These are phyloP conservation scores for Dioszegia aurantiaca DNA, from an alignment of 768 basidiomycete species.

Conservation along the genomic window DNA sequence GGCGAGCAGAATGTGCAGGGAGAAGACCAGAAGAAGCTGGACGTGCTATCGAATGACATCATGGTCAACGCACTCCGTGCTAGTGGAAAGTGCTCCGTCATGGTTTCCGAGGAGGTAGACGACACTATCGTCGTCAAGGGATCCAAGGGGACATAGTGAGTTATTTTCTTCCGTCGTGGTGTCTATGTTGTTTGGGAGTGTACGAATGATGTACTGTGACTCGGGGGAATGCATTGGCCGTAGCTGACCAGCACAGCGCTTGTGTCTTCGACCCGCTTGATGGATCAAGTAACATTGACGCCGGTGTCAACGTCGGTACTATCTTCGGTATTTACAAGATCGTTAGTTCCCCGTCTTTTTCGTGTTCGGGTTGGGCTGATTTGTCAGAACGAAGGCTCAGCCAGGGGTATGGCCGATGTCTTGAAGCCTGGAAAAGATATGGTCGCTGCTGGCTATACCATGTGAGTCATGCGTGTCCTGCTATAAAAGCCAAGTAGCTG, in stretches of 20 bases:
- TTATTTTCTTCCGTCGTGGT: conserved; percentile 4
- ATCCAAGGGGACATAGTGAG: conserved; percentile 44
- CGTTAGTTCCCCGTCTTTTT: conserved; percentile 57
- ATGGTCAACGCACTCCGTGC: conserved; percentile 96
- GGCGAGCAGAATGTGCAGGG: conserved; percentile 96
- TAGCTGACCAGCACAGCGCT: conserved; percentile 61
- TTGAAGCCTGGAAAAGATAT: conserved; percentile 90
- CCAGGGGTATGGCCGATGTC: conserved; percentile 80
- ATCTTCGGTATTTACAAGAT: conserved; percentile 96
- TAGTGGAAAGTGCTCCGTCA: conserved; percentile 93
- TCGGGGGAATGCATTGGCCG: not conserved
- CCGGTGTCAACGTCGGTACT: conserved; percentile 83
- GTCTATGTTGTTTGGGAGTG: too few species aligned
- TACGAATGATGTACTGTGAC: too few species aligned
- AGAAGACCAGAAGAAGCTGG: conserved; percentile 99
- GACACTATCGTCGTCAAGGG: conserved; percentile 40
- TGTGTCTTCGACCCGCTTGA: conserved; percentile 98
- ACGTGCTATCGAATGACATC: conserved; percentile 97
- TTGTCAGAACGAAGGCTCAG: conserved; percentile 67
- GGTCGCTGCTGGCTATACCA: conserved; percentile 97
- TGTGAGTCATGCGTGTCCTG: conserved; percentile 58
- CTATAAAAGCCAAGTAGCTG: not conserved
- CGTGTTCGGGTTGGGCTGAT: conserved; percentile 5
- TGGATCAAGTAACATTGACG: conserved; percentile 94
- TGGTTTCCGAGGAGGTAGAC: conserved; percentile 82